These are phyloP conservation scores for Heterobasidion irregulare DNA, from an alignment of 1,284 basidiomycete species.

Conservation along the genomic window DNA sequence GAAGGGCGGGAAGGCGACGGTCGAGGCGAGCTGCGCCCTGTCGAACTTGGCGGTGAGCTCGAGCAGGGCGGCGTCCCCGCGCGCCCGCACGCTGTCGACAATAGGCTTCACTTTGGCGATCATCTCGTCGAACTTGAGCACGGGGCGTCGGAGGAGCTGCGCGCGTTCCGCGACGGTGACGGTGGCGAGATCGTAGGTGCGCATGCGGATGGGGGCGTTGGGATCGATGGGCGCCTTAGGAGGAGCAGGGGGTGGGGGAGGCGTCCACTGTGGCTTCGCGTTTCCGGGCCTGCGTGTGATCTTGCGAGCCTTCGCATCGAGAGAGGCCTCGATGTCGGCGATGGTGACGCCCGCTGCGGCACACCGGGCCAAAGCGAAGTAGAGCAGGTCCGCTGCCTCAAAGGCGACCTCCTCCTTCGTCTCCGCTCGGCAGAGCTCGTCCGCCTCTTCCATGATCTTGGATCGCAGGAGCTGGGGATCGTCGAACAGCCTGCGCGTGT, in stretches of 20 bases:
- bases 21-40: slow-evolving; percentile 57
- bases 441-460: slow-evolving; percentile 98
- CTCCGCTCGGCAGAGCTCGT: slow-evolving; percentile 86
- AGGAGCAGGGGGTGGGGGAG: slow-evolving; percentile 18
- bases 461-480: slow-evolving; percentile 78
- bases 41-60: slow-evolving; percentile 95
- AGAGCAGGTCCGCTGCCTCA: slow-evolving; percentile 93
- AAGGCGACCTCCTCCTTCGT: slow-evolving; percentile 86
- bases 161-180: slow-evolving; percentile 49
- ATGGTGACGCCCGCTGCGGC: slow-evolving; percentile 79
- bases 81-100: slow-evolving; percentile 76
- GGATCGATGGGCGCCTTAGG: slow-evolving; percentile 20
- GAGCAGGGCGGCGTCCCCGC: slow-evolving; percentile 84
- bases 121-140: slow-evolving; percentile 92
- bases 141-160: slow-evolving; percentile 80
- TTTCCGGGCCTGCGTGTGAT: slow-evolving; percentile 87
- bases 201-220: slow-evolving; percentile 64
- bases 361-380: slow-evolving; percentile 90
- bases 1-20: slow-evolving; percentile 64
- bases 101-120: slow-evolving; percentile 94
- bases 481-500: slow-evolving; percentile 85
- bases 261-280: slow-evolving; percentile 83
- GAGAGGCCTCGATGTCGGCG: slow-evolving; percentile 77
- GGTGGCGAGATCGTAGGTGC: slow-evolving; percentile 54
- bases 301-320: slow-evolving; percentile 85